Conservation (phyloP, 208 protist genomes). For the Trypanosoma platydactyli region DNA sequence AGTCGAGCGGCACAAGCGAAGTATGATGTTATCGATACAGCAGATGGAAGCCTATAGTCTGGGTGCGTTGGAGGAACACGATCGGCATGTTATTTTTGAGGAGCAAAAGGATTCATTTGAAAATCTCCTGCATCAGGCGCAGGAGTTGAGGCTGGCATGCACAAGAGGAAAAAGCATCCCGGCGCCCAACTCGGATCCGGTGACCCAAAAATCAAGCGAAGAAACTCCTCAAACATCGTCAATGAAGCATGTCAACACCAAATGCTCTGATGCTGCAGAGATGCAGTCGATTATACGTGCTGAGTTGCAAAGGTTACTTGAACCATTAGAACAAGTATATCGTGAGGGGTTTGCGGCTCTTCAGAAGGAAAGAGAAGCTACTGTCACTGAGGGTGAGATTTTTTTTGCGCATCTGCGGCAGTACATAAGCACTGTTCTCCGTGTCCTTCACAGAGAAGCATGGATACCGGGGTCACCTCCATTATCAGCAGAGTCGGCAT, state of each 20-base stretch:
- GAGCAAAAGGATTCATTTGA: background rate
- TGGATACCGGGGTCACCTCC: background rate
- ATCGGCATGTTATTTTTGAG: background rate
- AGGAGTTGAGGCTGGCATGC: too few species aligned
- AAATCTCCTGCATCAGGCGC: too few species aligned
- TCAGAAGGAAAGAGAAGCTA: background rate
- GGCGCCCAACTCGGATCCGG: background rate
- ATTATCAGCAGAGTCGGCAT: background rate
- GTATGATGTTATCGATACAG: background rate
- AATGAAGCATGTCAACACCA: background rate
- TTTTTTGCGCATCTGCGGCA: constrained; percentile 14
- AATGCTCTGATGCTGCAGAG: background rate
- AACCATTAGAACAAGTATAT: constrained; percentile 15
- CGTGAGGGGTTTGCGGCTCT: background rate
- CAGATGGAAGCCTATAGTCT: background rate
- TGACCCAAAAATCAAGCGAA: background rate
- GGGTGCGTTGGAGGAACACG: background rate
- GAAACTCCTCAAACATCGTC: background rate
- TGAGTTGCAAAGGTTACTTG: constrained; percentile 10
- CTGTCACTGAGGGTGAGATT: background rate
- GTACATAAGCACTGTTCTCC: constrained; percentile 1
- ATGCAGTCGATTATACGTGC: background rate
- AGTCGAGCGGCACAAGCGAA: background rate
- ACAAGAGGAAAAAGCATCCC: too few species aligned
- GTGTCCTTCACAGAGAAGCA: constrained; percentile 6